These are phyloP conservation scores for Ploettnerulaceae sp. DNA, from an alignment of 2,329 filamentous ascomycete genomes.

Conservation along the genomic window DNA sequence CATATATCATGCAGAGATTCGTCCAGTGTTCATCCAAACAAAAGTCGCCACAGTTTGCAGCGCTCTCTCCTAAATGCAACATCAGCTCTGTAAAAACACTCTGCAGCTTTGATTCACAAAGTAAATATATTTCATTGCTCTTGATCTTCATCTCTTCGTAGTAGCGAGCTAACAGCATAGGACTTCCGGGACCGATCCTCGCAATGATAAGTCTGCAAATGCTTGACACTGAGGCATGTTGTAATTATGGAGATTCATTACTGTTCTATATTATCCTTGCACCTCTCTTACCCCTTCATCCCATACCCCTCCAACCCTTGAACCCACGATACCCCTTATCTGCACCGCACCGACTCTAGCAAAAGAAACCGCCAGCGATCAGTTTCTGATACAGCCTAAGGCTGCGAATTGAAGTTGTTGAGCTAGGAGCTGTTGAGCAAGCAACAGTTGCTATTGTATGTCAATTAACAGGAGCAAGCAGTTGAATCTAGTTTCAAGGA, in stretches of 20 bases:
- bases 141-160: too few relatives aligned
- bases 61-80: too few relatives aligned
- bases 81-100: too few relatives aligned
- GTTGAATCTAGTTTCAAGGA: not conserved
- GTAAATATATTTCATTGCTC: too few relatives aligned
- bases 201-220: not conserved
- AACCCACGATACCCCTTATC: not conserved
- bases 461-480: not conserved
- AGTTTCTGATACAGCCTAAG: not conserved
- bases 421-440: constrained; percentile 3
- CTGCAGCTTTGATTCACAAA: too few relatives aligned
- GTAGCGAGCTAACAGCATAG: too few relatives aligned
- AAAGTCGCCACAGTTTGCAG: too few relatives aligned
- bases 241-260: constrained; percentile 5
- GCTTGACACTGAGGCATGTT: not conserved
- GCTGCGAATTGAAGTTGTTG: too few relatives aligned
- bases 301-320: not conserved
- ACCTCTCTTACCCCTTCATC: not conserved
- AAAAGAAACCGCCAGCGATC: not conserved
- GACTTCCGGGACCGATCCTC: not conserved
- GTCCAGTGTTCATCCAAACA: too few relatives aligned
- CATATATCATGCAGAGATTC: too few relatives aligned
- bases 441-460: not conserved
- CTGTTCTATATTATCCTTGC: not conserved
- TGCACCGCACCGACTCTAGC: not conserved